Evolutionary conservation across 805 yeast genomes (phyloP), one percentile per base, ranked within the genome.

Genomic region (Vanderwaltozyma tropicalis): DNA sequence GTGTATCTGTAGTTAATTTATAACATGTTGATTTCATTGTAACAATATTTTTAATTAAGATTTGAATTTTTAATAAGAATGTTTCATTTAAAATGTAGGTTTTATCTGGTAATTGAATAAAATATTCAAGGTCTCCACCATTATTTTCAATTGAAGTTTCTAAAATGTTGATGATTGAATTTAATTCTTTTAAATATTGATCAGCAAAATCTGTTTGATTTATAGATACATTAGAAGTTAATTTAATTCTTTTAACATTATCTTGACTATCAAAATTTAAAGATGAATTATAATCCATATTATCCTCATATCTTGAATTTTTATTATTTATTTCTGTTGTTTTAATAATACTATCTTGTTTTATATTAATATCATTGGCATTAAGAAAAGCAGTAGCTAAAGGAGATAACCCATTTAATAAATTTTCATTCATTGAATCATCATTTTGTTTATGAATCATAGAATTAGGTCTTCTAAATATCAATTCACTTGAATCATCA

Each of bases 381-480:
- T 25, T 29, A 2, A 55, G 30, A 32, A 43, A 42, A 24, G 34
- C 32, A 22, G 30, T 45, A 3, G 61, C 59, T 20, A 47, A 32
- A 2, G 50, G 49, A n/a, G 61, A 49, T 13, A 57, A 42, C 4
- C 47, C 46, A 5, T 44, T 42, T 15, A 44, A 40, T 16, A 55
- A 31, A 26, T 28, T 14, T 33, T 27, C 28, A 4, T 14, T 12
- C 17, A 25, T 27, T 10, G 36, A 18, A 8, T 24, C 13, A 8
- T 7, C 13, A 8, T 11, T 24, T 8, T 25, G 9, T 24, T 24
- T 24, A 9, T 33, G 14, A 9, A 27, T 9, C 36, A 31, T 27
- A 33, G 26, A 27, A 30, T 8, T 20, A 4, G 57, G 59, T 26
- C 50, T 46, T 31, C 39, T 52, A 30, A 45, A 53, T 11, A 27